Base-by-base conservation (phyloP, 208 protist genomes). In the Crithidia brevicula region DNA sequence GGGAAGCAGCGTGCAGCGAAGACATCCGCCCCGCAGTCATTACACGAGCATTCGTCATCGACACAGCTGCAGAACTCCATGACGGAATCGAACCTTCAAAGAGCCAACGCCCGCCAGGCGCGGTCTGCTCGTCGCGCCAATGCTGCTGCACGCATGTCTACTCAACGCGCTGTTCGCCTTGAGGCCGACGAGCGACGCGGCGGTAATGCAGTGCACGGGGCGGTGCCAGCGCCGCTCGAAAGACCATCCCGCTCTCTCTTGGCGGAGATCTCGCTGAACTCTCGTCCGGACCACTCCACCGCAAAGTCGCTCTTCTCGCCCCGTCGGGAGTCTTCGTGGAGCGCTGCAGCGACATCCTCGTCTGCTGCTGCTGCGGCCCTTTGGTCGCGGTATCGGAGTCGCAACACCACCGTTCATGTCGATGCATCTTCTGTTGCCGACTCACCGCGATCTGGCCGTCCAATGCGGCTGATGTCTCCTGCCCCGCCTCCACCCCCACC, bases 361-460 rank as follows among this genome's bases (percentile, higher is more conserved):
- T 73, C 58, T 28, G 33, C 47, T 43, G 36, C 50, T 5, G 59
- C 67, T 0, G 54, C 51, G 9, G 28, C 50, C 42, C 16, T 67
- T 18, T 46, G 52, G 50, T 58, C 59, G 7, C 22, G 8, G 28
- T 46, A 67, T 23, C 45, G 31, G 0, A 36, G 33, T 38, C 42
- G 18, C 60, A 52, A 52, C 40, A 42, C n/a, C 30, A 18, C 9
- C 30, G 8, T 31, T 10, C 51, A 22, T 18, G 36, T 25, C 47
- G 49, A n/a, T 11, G 27, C 45, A 15, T 31, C 59, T 11, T 8
- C 59, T 28, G 9, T 40, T 27, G 18, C 7, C 8, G 40, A 50
- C 25, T 36, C 20, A 3, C 25, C 16, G 3, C 18, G 20, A 11
- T 23, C 25, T 5, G 38, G 40, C 3, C 56, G 11, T 7, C 49